A percentile compares a stretch with the other conserved stretches of the same genome.
Conservation (phyloP, 2,329 filamentous ascomycete species). For the Sporothrix phasma region DNA sequence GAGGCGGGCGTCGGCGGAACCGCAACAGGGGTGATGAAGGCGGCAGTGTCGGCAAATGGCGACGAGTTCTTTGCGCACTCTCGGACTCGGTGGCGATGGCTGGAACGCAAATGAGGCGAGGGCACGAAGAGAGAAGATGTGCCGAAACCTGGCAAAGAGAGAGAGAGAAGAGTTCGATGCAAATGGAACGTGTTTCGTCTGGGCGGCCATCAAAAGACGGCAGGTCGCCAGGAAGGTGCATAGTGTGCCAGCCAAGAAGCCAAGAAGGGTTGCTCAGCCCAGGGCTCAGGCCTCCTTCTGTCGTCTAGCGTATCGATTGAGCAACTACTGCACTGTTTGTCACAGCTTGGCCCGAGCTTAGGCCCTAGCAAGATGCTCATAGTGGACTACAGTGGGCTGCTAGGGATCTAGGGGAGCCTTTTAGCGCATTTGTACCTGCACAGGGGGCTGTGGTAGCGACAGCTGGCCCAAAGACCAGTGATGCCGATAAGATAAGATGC, state of each 20-base stretch:
- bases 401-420: neutral
- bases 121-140: neutral
- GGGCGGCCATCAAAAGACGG: neutral
- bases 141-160: too few species aligned
- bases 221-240: neutral
- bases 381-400: neutral
- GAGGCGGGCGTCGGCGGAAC: too few species aligned
- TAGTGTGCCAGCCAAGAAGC: neutral
- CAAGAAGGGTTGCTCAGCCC: neutral
- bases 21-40: neutral
- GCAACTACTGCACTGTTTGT: neutral
- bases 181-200: neutral
- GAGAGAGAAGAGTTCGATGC: neutral
- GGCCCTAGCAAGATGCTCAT: neutral
- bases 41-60: neutral
- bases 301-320: too few species aligned
- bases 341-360: too few species aligned
- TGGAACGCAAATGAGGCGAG: too few species aligned
- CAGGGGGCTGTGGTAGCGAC: neutral
- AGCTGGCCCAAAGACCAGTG: neutral
- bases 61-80: neutral
- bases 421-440: neutral
- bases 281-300: too few species aligned
- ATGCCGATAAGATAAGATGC: constrained; percentile 15
- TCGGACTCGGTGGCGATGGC: neutral